Evolutionary conservation across 2,329 filamentous ascomycete species (phyloP).

Genomic region (Thermomyces lanuginosus): DNA sequence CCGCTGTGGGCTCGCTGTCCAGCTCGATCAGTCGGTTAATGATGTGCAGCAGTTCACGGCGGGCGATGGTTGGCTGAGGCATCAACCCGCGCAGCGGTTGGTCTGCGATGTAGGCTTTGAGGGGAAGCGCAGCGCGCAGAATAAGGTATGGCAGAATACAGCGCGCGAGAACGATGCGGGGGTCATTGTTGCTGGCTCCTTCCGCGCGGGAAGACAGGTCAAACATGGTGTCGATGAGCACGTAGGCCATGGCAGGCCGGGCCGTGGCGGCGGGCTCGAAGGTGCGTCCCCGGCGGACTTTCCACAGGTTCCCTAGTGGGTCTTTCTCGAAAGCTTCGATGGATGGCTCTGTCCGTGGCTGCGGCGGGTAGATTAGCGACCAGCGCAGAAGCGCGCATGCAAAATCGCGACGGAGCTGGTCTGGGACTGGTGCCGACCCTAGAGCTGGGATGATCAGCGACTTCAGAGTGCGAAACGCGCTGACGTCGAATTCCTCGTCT

Average conservation of each 20-base stretch:
- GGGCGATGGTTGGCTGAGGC: conserved; percentile 70
- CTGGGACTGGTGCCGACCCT: conserved; percentile 47
- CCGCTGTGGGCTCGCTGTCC: conserved; percentile 51
- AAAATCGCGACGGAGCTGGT: conserved; percentile 52
- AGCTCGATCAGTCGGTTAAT: conserved; percentile 51
- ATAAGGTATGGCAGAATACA: conserved; percentile 69
- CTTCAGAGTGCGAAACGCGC: conserved; percentile 51
- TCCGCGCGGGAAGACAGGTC: conserved; percentile 35
- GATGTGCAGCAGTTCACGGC: conserved; percentile 60
- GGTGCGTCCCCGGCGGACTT: conserved; percentile 54
- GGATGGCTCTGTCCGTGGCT: conserved; percentile 45
- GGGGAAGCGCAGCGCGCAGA: conserved; percentile 58
- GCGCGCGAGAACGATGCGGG: conserved; percentile 48
- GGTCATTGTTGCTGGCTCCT: conserved; percentile 5
- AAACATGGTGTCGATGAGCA: conserved; percentile 67
- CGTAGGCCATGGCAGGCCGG: conserved; percentile 59
- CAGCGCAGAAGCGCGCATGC: conserved; percentile 61
- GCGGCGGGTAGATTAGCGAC: conserved; percentile 61
- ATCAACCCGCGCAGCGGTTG: conserved; percentile 77
- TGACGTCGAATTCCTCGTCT: conserved; percentile 71
- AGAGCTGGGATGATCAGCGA: conserved; percentile 56
- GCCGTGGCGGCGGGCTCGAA: conserved; percentile 47
- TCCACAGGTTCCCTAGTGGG: conserved; percentile 47
- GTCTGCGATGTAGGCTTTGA: conserved; percentile 79
- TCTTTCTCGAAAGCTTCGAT: conserved; percentile 26